Base-by-base conservation (phyloP, 108 stramenopile species). In the Chaetoceros tenuissimus region DNA sequence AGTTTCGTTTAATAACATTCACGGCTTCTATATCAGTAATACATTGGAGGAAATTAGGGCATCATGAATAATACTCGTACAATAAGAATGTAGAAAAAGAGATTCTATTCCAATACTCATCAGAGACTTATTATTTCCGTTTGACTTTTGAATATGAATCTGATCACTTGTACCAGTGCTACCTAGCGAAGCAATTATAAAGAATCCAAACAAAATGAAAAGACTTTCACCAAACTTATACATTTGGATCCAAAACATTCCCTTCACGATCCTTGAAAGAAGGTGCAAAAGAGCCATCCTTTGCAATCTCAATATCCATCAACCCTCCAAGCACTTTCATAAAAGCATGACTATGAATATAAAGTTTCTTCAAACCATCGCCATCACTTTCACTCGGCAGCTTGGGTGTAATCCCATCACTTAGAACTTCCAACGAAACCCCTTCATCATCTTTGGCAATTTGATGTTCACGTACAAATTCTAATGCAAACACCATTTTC, bases 401-500 rank as follows among this genome's bases (percentile, higher is more conserved):
- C 60, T 84, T 86, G 24, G 86, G 82, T 34, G 64, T 75, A n/a
- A n/a, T n/a, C 26, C 82, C 84, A 60, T 86, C 82, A 24, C 73
- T 69, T 22, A 81, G 28, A n/a, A 88, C 48, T 68, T 88, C 90
- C 57, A 92, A 66, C 40, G 90, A 86, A 10, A 92, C 87, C 76
- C 73, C 82, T 64, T 89, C 87, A 61, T 85, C 84, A 49, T 74
- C 57, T 1, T 13, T 28, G 48, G 62, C 40, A 23, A 89, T 26
- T 26, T 91, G 69, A 19, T 74, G 68, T 62, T 77, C 70, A 31
- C 70, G 63, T 13, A 92, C 69, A 56, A 92, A 86, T 24, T 71
- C 61, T 64, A 92, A 92, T 23, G 80, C 75, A 63, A 86, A 92
- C 26, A 87, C 86, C 90, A 92, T 92, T 0, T 84, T 59, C 3